These are phyloP conservation scores for Sclerotinia glacialis DNA, from an alignment of 2,329 filamentous ascomycete genomes.

Conservation along the genomic window DNA sequence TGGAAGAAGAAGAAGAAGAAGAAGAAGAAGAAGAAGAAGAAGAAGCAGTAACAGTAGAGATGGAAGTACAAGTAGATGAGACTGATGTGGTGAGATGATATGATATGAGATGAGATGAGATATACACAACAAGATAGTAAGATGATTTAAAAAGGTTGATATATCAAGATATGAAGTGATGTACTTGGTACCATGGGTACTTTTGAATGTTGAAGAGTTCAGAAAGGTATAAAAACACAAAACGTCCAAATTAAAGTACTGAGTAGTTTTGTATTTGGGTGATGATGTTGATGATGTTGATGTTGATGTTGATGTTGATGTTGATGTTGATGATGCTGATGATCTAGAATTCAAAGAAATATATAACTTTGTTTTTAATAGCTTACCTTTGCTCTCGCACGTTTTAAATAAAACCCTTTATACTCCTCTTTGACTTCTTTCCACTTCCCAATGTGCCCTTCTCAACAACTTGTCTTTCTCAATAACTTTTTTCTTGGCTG, in stretches of 20 bases:
- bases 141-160: background rate
- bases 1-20: too few species aligned
- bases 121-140: background rate
- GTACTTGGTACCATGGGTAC: background rate
- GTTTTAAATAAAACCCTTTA: background rate
- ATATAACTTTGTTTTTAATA: background rate
- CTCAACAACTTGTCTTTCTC: constrained; percentile 1
- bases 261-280: background rate
- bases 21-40: background rate
- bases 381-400: constrained; percentile 3
- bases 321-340: too few species aligned
- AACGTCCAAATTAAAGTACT: background rate
- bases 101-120: background rate
- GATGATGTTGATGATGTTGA: background rate
- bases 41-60: background rate
- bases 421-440: constrained; percentile 2
- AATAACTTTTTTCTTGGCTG: constrained; percentile 5
- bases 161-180: background rate
- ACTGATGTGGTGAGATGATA: background rate
- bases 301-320: too few species aligned
- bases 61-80: background rate
- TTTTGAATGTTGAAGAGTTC: background rate
- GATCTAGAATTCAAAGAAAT: constrained; percentile 4
- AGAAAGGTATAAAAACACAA: background rate
- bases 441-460: background rate